These are phyloP conservation scores for Plasmodium fragile DNA, from an alignment of 169 alveolate genomes.

Conservation along the genomic window DNA sequence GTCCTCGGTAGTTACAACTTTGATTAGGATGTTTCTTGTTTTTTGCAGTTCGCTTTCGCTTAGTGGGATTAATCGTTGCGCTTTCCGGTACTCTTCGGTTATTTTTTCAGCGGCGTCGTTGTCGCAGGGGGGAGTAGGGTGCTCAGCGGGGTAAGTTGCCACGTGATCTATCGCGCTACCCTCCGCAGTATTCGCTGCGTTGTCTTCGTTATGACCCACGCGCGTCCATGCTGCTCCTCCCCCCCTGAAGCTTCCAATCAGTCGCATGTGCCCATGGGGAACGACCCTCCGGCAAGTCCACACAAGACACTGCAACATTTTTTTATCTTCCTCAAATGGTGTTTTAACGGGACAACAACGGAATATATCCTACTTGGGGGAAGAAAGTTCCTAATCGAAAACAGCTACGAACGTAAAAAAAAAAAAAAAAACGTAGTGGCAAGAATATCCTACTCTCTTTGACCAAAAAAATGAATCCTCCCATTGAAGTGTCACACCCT, in stretches of 20 bases:
- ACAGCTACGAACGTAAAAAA: background rate
- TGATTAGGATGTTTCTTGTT: slow-evolving; percentile 42
- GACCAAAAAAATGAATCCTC: background rate
- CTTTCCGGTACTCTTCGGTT: slow-evolving; percentile 36
- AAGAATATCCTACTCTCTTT: background rate
- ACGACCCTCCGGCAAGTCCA: background rate
- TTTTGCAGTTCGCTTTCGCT: slow-evolving; percentile 32
- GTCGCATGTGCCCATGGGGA: background rate
- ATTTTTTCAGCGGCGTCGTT: slow-evolving; percentile 10
- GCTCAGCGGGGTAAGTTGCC: background rate
- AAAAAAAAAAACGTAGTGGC: background rate
- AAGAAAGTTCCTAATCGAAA: background rate
- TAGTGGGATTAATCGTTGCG: slow-evolving; percentile 21
- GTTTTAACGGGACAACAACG: background rate
- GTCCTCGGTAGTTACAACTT: slow-evolving; percentile 16
- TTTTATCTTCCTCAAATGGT: background rate
- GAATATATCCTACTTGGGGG: background rate
- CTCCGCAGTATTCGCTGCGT: background rate
- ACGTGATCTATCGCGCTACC: background rate
- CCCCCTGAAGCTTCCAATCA: background rate
- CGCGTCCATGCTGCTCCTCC: background rate
- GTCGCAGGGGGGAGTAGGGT: background rate
- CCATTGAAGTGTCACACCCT: background rate
- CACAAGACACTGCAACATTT: background rate
- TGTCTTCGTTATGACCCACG: background rate